These are phyloP conservation scores for Shiraia sp. DNA, from an alignment of 2,329 filamentous ascomycete species.

Conservation along the genomic window DNA sequence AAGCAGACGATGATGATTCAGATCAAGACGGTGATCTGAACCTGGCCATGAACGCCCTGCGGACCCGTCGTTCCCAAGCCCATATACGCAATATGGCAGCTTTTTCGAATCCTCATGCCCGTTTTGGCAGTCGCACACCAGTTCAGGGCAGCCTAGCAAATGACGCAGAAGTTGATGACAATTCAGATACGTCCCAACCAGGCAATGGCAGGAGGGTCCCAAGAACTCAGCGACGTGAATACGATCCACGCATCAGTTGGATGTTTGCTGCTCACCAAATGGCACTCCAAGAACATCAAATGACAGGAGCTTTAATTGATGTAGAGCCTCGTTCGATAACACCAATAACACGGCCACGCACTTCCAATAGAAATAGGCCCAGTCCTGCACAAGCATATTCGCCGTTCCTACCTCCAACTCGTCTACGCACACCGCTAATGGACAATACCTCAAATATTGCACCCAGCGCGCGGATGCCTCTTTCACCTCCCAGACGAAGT, in stretches of 20 bases:
- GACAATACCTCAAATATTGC: conserved; percentile 32
- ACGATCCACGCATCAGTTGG: conserved; percentile 47
- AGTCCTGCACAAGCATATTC: conserved; percentile 42
- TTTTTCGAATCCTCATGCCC: conserved; percentile 25
- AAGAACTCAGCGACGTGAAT: conserved; percentile 38
- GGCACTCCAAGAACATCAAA: conserved; percentile 41
- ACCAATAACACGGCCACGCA: conserved; percentile 44
- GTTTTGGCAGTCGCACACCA: conserved; percentile 30
- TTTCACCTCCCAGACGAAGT: conserved; percentile 37
- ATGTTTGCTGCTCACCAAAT: conserved; percentile 48
- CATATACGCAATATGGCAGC: conserved; percentile 36
- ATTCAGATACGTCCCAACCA: conserved; percentile 45
- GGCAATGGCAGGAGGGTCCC: conserved; percentile 24
- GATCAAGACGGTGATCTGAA: conserved; percentile 44
- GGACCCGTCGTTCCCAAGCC: conserved; percentile 39
- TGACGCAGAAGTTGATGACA: conserved; percentile 44
- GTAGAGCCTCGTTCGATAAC: conserved; percentile 44
- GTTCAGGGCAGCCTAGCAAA: conserved; percentile 25
- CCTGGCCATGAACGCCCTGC: conserved; percentile 41
- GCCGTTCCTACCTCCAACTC: conserved; percentile 38
- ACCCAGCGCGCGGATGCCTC: conserved; percentile 25
- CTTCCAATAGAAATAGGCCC: conserved; percentile 44
- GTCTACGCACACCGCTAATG: conserved; percentile 41
- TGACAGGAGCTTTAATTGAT: conserved; percentile 38
- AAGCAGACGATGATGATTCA: conserved; percentile 49